These are phyloP conservation scores for Fraxinus quadrangulata DNA, from an alignment of 257 asterid species.

Conservation along the genomic window DNA sequence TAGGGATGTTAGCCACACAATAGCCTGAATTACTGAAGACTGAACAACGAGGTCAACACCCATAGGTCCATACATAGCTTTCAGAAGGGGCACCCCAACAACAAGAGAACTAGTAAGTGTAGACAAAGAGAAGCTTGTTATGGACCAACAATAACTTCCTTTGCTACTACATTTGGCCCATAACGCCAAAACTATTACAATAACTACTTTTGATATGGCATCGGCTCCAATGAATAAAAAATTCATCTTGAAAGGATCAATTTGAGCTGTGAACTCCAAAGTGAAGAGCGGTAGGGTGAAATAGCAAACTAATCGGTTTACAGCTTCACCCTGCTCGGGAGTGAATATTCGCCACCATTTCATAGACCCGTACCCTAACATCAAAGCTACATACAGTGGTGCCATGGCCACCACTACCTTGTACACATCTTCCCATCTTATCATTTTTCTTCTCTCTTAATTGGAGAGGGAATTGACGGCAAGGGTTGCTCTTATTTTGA, in stretches of 20 bases:
- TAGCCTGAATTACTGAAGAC: slow-evolving; percentile 47
- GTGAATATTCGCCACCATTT: slow-evolving; percentile 63
- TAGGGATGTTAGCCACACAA: slow-evolving; percentile 52
- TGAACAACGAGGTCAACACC: slow-evolving; percentile 60
- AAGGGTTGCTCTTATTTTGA: not conserved
- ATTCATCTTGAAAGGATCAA: slow-evolving; percentile 64
- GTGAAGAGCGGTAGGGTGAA: slow-evolving; percentile 60
- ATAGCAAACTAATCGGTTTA: slow-evolving; percentile 44
- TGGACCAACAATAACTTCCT: slow-evolving; percentile 54
- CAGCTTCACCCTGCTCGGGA: slow-evolving; percentile 50
- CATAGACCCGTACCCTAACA: slow-evolving; percentile 55
- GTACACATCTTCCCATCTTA: slow-evolving; percentile 57
- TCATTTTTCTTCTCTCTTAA: slow-evolving; percentile 34
- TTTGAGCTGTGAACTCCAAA: slow-evolving; percentile 53
- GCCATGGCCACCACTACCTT: slow-evolving; percentile 54
- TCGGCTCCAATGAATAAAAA: slow-evolving; percentile 51
- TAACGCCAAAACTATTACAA: slow-evolving; percentile 32
- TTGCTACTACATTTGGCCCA: slow-evolving; percentile 53
- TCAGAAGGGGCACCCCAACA: slow-evolving; percentile 60
- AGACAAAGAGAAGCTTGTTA: slow-evolving; percentile 59
- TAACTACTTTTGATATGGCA: slow-evolving; percentile 48
- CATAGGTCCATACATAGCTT: slow-evolving; percentile 59
- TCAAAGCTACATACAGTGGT: slow-evolving; percentile 58
- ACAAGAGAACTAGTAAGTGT: slow-evolving; percentile 57
- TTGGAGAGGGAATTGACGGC: not conserved